A percentile compares a stretch with the other conserved stretches of the same genome.
These are phyloP conservation scores for Achlya hypogyna DNA, from an alignment of 352 stramenopile species.

Conservation along the genomic window DNA sequence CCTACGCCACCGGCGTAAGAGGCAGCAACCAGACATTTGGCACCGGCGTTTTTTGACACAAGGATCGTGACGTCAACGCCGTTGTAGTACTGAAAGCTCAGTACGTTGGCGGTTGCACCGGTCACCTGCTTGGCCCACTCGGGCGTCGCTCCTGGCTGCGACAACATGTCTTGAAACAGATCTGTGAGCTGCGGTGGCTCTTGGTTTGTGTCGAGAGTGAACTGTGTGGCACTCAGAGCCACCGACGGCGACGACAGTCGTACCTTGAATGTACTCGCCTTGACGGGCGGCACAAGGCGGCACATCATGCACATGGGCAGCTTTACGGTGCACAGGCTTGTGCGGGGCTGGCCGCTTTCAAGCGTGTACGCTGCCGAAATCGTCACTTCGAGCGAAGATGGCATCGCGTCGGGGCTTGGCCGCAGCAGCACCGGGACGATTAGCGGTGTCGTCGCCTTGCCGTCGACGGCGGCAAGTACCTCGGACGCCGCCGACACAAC, in stretches of 20 bases:
- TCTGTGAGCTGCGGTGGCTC: constrained; percentile 55
- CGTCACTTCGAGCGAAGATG: constrained; percentile 48
- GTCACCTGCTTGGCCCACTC: constrained; percentile 66
- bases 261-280: constrained; percentile 68
- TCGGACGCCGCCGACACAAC: constrained; percentile 45
- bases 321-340: constrained; percentile 47
- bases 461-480: constrained; percentile 61
- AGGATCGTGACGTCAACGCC: constrained; percentile 77
- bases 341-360: constrained; percentile 53
- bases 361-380: constrained; percentile 69
- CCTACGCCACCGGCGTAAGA: neutral
- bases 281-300: constrained; percentile 63
- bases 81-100: constrained; percentile 86
- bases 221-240: constrained; percentile 18
- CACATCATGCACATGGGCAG: constrained; percentile 70
- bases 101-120: constrained; percentile 53
- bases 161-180: constrained; percentile 83
- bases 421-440: constrained; percentile 54
- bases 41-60: constrained; percentile 81
- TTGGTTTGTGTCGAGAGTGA: constrained; percentile 83
- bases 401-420: constrained; percentile 39
- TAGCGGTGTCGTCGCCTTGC: constrained; percentile 44
- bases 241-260: too few relatives aligned
- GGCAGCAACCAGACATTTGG: neutral
- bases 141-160: constrained; percentile 41